Evolutionary conservation across 495 filamentous ascomycete species (phyloP).

Genomic region (Trichoderma reesei): DNA sequence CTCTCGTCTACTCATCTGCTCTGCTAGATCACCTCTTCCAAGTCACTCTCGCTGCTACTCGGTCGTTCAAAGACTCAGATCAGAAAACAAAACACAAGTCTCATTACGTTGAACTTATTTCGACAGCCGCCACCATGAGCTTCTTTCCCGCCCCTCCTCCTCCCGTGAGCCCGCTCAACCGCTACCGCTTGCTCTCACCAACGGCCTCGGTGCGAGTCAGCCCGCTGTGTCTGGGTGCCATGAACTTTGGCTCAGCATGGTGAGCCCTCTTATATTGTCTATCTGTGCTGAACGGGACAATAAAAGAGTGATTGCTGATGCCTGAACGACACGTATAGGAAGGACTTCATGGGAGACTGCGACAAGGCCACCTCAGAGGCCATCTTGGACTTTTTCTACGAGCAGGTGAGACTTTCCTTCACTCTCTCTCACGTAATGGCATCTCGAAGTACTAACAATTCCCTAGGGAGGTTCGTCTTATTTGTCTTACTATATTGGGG

Average conservation of each 20-base stretch:
- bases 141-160: conserved; percentile 21
- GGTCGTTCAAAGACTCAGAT: no score
- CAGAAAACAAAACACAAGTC: not conserved
- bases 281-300: no score
- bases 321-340: conserved; percentile 14
- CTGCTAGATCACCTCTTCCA: not conserved
- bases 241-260: conserved; percentile 54
- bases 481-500: not conserved
- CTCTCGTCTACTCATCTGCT: not conserved
- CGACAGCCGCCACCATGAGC: conserved; percentile 7
- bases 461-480: not conserved
- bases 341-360: conserved; percentile 46
- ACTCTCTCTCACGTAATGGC: not conserved
- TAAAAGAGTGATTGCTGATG: not conserved
- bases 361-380: conserved; percentile 50
- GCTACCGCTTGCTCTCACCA: conserved; percentile 51
- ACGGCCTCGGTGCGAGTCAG: conserved; percentile 47
- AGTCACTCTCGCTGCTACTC: not conserved
- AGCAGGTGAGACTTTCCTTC: conserved; percentile 27
- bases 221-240: conserved; percentile 51
- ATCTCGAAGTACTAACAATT: not conserved
- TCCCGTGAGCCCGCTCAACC: conserved; percentile 41
- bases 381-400: conserved; percentile 59
- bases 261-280: no score
- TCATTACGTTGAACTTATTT: not conserved